Conservation (phyloP, 345 rosid species). For the Lepidium africanum region DNA sequence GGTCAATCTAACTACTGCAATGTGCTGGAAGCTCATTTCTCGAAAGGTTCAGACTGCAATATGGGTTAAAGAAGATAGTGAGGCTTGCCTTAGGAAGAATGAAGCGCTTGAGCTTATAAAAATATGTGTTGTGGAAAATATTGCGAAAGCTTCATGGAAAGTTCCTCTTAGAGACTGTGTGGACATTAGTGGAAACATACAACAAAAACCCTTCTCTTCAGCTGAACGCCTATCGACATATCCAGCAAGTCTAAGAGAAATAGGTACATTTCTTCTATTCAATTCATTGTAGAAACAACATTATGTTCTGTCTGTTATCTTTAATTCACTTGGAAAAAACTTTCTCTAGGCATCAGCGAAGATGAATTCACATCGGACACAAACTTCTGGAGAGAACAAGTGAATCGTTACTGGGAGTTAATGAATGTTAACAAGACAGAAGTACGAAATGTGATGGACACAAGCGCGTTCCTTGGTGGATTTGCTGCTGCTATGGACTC, state of each 20-base stretch:
- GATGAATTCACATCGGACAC: slow-evolving; percentile 57
- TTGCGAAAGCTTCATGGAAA: slow-evolving; percentile 68
- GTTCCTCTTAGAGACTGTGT: slow-evolving; percentile 65
- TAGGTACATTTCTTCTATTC: slow-evolving; percentile 39
- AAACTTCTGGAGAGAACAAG: slow-evolving; percentile 71
- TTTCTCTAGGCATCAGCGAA: slow-evolving; percentile 49
- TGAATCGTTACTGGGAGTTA: slow-evolving; percentile 58
- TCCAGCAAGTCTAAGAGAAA: slow-evolving; percentile 47
- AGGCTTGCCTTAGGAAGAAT: slow-evolving; percentile 59
- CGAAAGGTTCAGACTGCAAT: slow-evolving; percentile 83
- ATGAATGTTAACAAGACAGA: slow-evolving; percentile 49
- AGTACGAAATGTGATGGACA: slow-evolving; percentile 79
- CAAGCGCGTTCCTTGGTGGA: slow-evolving; percentile 80
- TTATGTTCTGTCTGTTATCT: background rate
- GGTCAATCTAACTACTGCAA: slow-evolving; percentile 71
- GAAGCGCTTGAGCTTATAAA: slow-evolving; percentile 52
- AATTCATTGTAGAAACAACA: background rate
- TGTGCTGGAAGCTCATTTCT: slow-evolving; percentile 97
- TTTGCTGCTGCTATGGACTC: slow-evolving; percentile 61
- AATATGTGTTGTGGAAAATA: slow-evolving; percentile 48
- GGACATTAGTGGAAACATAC: slow-evolving; percentile 23
- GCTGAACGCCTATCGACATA: slow-evolving; percentile 59
- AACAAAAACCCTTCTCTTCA: slow-evolving; percentile 43
- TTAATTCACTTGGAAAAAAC: background rate
- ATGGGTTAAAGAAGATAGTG: slow-evolving; percentile 69